A percentile compares a stretch with the other conserved stretches of the same genome.
Evolutionary conservation across 75 land plant species (phyloP).

Genomic region (Pseudotsuga menziesii): DNA sequence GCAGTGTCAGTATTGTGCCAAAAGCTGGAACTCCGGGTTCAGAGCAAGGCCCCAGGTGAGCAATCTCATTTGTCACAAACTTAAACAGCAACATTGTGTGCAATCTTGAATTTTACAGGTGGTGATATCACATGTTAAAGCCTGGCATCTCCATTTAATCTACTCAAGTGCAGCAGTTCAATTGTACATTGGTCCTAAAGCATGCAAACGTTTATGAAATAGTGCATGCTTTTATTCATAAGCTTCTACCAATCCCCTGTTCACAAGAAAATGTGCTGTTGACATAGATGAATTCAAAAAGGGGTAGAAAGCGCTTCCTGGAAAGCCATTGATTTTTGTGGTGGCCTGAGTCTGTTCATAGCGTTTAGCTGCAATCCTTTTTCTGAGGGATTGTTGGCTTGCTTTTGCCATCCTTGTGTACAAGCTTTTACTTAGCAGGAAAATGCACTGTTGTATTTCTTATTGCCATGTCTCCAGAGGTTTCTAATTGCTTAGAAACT

Average conservation of each 20-base stretch:
- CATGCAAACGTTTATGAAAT: constrained; percentile 3
- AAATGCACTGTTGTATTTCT: not conserved
- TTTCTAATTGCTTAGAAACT: constrained; percentile 2
- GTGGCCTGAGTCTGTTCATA: not conserved
- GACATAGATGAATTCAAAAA: not conserved
- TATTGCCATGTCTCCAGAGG: not conserved
- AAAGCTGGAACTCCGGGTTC: constrained; percentile 13
- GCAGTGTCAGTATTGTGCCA: constrained; percentile 3
- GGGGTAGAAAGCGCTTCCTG: not conserved
- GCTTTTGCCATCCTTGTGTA: not conserved
- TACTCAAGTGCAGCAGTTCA: not conserved
- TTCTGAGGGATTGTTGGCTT: not conserved
- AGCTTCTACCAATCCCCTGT: not conserved
- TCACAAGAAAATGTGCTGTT: not conserved
- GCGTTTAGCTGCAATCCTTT: constrained; percentile 1
- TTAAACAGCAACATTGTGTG: not conserved
- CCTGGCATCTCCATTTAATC: not conserved
- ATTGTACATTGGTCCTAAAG: constrained; percentile 9
- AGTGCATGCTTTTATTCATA: constrained; percentile 2
- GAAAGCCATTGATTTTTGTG: constrained; percentile 3
- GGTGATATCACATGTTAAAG: not conserved
- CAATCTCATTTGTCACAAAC: not conserved
- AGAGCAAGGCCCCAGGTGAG: constrained; percentile 9
- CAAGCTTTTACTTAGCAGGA: not conserved
- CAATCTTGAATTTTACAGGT: constrained; percentile 4